Conservation (phyloP, 768 basidiomycete species). For the Suillus spraguei region DNA sequence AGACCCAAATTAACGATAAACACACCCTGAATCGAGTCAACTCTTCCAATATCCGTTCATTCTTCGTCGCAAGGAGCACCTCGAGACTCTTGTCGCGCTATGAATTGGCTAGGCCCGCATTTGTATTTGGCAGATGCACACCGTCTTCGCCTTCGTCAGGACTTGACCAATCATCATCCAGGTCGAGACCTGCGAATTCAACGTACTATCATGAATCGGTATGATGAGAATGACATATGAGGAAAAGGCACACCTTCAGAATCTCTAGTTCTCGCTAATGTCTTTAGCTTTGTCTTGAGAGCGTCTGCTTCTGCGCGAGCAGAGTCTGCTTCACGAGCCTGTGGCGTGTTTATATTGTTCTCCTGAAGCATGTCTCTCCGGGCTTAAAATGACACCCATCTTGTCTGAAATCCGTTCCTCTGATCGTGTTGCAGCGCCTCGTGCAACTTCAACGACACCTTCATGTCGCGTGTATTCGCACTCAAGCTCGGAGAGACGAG, state of each 20-base stretch:
- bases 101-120: constrained; percentile 79
- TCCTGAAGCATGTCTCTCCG: too few species aligned
- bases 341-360: background rate
- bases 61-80: constrained; percentile 89
- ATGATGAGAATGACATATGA: background rate
- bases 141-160: constrained; percentile 48
- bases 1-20: constrained; percentile 11
- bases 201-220: constrained; percentile 66
- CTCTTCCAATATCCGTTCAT: constrained; percentile 90
- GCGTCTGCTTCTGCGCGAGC: constrained; percentile 58
- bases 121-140: constrained; percentile 83
- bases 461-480: constrained; percentile 73
- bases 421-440: background rate
- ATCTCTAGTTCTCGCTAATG: constrained; percentile 97
- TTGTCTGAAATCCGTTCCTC: background rate
- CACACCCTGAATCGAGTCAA: constrained; percentile 86
- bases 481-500: constrained; percentile 76
- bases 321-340: constrained; percentile 4
- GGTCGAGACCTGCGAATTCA: constrained; percentile 90
- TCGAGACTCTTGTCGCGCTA: constrained; percentile 85
- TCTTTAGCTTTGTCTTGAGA: constrained; percentile 68
- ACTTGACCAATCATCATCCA: constrained; percentile 46
- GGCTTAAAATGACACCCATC: background rate
- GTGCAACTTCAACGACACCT: constrained; percentile 55
- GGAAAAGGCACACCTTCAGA: constrained; percentile 77